Percentiles rank a stretch among this genome's conserved stretches.
These are phyloP conservation scores for Russula abietina DNA, from an alignment of 768 basidiomycete genomes.

Conservation along the genomic window DNA sequence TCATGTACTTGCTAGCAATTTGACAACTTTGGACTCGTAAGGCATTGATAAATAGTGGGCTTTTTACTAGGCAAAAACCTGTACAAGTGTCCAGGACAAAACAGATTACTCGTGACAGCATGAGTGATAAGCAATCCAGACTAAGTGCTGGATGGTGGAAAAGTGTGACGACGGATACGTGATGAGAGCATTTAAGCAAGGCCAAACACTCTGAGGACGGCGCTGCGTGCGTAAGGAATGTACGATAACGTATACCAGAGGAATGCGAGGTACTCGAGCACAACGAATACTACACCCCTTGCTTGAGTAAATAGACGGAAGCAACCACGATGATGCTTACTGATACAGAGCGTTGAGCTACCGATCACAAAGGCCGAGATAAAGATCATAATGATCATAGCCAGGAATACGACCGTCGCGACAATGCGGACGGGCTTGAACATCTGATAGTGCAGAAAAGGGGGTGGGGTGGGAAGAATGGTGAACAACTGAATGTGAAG, in stretches of 20 bases:
- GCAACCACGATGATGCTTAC: conserved; percentile 37
- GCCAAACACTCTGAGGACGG: conserved; percentile 60
- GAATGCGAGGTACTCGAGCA: conserved; percentile 88
- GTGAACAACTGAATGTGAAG: background rate
- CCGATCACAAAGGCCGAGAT: conserved; percentile 75
- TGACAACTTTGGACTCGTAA: background rate
- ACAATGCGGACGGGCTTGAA: conserved; percentile 88
- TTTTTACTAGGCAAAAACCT: conserved; percentile 2
- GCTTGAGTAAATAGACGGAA: background rate
- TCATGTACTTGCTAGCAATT: background rate
- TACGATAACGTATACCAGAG: conserved; percentile 86
- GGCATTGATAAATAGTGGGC: conserved; percentile 5
- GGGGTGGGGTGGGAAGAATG: conserved; percentile 3
- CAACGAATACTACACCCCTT: conserved; percentile 58
- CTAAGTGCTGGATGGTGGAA: background rate
- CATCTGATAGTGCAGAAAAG: conserved; percentile 51
- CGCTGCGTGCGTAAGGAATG: conserved; percentile 84
- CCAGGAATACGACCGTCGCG: conserved; percentile 74
- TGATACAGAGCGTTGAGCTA: conserved; percentile 62
- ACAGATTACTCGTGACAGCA: conserved; percentile 16
- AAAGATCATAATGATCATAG: conserved; percentile 75
- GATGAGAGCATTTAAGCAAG: conserved; percentile 27
- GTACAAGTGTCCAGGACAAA: background rate
- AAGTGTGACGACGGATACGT: background rate
- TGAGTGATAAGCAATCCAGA: background rate